phyloP scores from a whole-genome alignment of 2,329 filamentous ascomycete genomes.

The Penicillium sp. region DNA sequence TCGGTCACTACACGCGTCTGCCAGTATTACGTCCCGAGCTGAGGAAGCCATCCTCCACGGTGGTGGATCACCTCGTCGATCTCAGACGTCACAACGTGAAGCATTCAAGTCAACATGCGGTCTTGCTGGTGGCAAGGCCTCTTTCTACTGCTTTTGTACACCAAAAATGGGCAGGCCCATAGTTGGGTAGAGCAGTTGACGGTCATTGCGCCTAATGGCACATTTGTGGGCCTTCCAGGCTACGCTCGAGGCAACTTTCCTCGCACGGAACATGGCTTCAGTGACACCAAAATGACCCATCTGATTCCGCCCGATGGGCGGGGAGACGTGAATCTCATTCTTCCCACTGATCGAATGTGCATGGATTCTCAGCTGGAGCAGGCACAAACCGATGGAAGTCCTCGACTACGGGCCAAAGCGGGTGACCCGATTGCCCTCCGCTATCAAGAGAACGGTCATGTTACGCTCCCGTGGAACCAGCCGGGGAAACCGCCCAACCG shows the following conservation, averaged over 20 bases:
- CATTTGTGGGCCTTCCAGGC: slow-evolving; percentile 63
- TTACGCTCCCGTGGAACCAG: slow-evolving; percentile 54
- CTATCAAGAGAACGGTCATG: slow-evolving; percentile 72
- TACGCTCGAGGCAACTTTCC: slow-evolving; percentile 66
- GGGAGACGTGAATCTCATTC: slow-evolving; percentile 44
- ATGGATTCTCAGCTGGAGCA: slow-evolving; percentile 56
- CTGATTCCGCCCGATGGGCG: slow-evolving; percentile 55
- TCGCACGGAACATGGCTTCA: slow-evolving; percentile 52
- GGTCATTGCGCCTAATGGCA: slow-evolving; percentile 66
- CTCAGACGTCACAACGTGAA: not conserved
- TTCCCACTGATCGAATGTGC: slow-evolving; percentile 55
- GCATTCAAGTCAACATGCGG: slow-evolving; percentile 3
- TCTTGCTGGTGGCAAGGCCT: slow-evolving; percentile 21
- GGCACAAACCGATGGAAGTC: slow-evolving; percentile 54
- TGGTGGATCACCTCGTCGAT: too few relatives aligned
- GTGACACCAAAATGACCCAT: slow-evolving; percentile 55
- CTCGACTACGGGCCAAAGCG: slow-evolving; percentile 54
- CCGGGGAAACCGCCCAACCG: slow-evolving; percentile 58
- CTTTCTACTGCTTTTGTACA: slow-evolving; percentile 19
- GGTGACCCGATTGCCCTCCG: slow-evolving; percentile 62
- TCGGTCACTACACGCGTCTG: too few relatives aligned
- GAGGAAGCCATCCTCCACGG: too few relatives aligned
- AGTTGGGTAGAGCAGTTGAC: slow-evolving; percentile 76
- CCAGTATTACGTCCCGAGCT: too few relatives aligned
- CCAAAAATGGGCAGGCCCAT: slow-evolving; percentile 49